phyloP scores from a whole-genome alignment of 495 filamentous ascomycete species.

The Penicillium egyptiacum region DNA sequence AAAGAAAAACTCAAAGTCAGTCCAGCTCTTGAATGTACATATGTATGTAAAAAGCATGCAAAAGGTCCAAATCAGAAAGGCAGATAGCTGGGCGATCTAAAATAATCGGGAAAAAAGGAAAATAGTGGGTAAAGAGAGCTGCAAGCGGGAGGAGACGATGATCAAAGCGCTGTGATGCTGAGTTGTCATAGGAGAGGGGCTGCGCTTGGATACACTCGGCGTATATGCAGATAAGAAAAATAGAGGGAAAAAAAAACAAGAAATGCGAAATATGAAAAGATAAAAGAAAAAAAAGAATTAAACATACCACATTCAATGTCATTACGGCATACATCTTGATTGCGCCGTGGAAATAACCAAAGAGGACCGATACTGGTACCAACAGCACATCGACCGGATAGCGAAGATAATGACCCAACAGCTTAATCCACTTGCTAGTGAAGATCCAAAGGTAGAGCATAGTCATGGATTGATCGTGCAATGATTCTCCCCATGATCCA shows the following conservation, averaged over 20 bases:
- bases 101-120: conserved; percentile 14
- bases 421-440: conserved; percentile 74
- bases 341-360: conserved; percentile 74
- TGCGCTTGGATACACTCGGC: conserved; percentile 15
- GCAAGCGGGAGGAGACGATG: conserved; percentile 28
- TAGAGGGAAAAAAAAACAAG: not conserved
- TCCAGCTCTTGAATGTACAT: conserved; percentile 14
- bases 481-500: conserved; percentile 40
- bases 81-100: not conserved
- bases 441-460: conserved; percentile 61
- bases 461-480: conserved; percentile 47
- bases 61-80: not conserved
- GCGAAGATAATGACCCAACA: conserved; percentile 69
- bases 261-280: conserved; percentile 13
- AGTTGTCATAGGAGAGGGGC: conserved; percentile 20
- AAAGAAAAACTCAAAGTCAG: conserved; percentile 7
- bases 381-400: conserved; percentile 68
- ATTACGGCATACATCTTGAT: conserved; percentile 75
- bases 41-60: no score
- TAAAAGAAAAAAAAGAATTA: conserved; percentile 12
- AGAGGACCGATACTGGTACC: conserved; percentile 71
- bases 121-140: conserved; percentile 25
- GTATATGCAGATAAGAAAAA: conserved; percentile 5
- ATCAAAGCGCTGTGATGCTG: conserved; percentile 33
- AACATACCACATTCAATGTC: conserved; percentile 68